Base-by-base conservation (phyloP, 345 rosid genomes). In the Citrus sp. region DNA sequence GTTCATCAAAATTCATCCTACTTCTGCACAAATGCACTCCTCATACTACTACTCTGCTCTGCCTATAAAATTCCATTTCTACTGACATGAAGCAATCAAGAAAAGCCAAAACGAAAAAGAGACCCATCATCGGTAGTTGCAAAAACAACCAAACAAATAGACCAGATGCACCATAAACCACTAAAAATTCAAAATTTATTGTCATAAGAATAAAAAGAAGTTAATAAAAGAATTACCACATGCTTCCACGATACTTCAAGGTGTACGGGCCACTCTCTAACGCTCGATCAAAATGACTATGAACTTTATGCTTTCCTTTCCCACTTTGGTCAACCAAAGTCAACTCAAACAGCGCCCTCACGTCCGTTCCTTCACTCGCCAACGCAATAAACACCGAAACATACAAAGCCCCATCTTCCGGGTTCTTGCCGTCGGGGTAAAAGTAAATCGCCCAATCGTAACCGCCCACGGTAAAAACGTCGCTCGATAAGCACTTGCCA, bases 371-470 rank as follows among this genome's bases (percentile, higher is more conserved):
- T 51, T 93, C 98, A 73, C 98, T 92, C 8, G 94, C 93, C 54
- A 97, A 73, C 25, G 97, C 98, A 69, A 97, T 90, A 86, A 92
- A 97, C 68, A 93, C 89, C 55, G 98, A 97, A 5, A 93, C 97
- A 51, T 97, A 93, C 80, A 82, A 14, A 51, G 92, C 69, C 37
- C 74, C 87, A 79, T 97, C 98, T 85, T 93, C 98, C 0, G 91
- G 90, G 70, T 90, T 94, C 78, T 92, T 97, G 10, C 98, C 99
- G 76, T 94, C 94, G 0, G 99, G 99, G 61, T 94, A 97, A 67
- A 97, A 97, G 84, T 92, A 94, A 77, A 97, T 83, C 75, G 91
- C 94, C 99, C 99, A 97, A 40, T 94, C 93, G 77, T 86, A 94
- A 13, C 99, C 99, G 3, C 94, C 98, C 25, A 93, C 90, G 67